Conservation (phyloP, 768 basidiomycete species). For the Hypholoma sublateritium region DNA sequence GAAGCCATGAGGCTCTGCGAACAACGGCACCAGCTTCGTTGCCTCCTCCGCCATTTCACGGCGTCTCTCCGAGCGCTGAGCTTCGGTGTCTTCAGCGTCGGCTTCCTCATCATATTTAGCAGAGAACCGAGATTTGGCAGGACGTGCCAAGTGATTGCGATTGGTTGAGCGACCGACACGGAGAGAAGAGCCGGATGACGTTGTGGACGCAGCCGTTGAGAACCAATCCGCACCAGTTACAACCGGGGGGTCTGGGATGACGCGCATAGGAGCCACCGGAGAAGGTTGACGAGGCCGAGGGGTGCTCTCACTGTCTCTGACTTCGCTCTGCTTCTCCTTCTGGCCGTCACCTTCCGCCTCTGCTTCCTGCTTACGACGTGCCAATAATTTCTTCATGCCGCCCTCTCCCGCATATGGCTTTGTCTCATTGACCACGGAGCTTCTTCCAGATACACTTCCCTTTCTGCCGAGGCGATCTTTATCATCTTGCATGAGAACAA, state of each 20-base stretch:
- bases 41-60: slow-evolving; percentile 51
- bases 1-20: slow-evolving; percentile 63
- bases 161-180: slow-evolving; percentile 64
- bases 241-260: slow-evolving; percentile 13
- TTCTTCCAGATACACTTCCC: slow-evolving; percentile 36
- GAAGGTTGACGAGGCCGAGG: slow-evolving; percentile 10
- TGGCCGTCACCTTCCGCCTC: slow-evolving; percentile 38
- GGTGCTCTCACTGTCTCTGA: slow-evolving; percentile 8
- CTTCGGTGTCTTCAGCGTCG: slow-evolving; percentile 46
- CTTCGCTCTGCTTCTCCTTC: slow-evolving; percentile 23
- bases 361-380: slow-evolving; percentile 58
- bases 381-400: slow-evolving; percentile 75
- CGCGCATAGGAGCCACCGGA: slow-evolving; percentile 11
- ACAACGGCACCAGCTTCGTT: slow-evolving; percentile 53
- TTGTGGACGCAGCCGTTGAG: slow-evolving; percentile 27
- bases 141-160: slow-evolving; percentile 61
- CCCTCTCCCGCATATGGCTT: slow-evolving; percentile 82
- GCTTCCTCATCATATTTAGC: slow-evolving; percentile 56
- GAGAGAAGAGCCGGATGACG: slow-evolving; percentile 49
- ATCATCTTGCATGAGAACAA: slow-evolving; percentile 64
- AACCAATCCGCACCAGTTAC: slow-evolving; percentile 30
- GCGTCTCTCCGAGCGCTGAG: slow-evolving; percentile 41
- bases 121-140: slow-evolving; percentile 59
- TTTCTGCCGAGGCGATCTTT: slow-evolving; percentile 49
- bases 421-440: slow-evolving; percentile 46